Conservation (phyloP, 106 monocot species). For the Chionographis japonica region DNA sequence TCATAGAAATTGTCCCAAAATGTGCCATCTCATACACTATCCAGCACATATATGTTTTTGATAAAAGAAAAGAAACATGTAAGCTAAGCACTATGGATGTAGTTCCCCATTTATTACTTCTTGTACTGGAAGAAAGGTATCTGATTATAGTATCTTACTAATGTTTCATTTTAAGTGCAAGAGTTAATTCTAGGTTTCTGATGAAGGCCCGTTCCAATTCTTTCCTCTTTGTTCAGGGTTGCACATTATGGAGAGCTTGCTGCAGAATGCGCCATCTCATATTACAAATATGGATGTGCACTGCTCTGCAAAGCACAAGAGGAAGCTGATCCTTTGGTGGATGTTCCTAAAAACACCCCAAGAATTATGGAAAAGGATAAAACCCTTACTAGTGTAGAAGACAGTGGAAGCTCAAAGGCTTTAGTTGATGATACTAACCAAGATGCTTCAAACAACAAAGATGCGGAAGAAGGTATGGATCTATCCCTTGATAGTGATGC, state of each 20-base stretch:
- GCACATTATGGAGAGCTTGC: slow-evolving; percentile 84
- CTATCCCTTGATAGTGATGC: background rate
- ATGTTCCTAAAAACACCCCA: slow-evolving; percentile 44
- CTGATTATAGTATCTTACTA: no score
- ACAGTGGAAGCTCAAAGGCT: slow-evolving; percentile 30
- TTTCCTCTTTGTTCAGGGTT: slow-evolving; percentile 30
- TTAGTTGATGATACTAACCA: slow-evolving; percentile 16
- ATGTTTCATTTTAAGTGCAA: no score
- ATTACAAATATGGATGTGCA: slow-evolving; percentile 91
- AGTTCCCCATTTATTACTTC: no score
- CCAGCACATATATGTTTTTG: no score
- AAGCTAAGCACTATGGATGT: no score
- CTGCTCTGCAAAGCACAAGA: slow-evolving; percentile 89
- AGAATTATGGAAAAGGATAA: slow-evolving; percentile 17
- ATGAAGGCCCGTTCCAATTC: no score
- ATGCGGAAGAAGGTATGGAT: slow-evolving; percentile 32
- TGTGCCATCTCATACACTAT: no score
- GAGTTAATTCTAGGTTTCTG: no score
- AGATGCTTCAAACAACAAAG: slow-evolving; percentile 7
- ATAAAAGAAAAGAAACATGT: no score
- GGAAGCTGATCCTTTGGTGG: slow-evolving; percentile 76
- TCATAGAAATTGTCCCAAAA: no score
- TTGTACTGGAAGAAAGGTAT: no score
- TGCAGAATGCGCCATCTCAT: slow-evolving; percentile 66
- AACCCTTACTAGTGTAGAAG: slow-evolving; percentile 14